Conservation (phyloP, 441 rosid genomes). For the Erysimum cheiri region DNA sequence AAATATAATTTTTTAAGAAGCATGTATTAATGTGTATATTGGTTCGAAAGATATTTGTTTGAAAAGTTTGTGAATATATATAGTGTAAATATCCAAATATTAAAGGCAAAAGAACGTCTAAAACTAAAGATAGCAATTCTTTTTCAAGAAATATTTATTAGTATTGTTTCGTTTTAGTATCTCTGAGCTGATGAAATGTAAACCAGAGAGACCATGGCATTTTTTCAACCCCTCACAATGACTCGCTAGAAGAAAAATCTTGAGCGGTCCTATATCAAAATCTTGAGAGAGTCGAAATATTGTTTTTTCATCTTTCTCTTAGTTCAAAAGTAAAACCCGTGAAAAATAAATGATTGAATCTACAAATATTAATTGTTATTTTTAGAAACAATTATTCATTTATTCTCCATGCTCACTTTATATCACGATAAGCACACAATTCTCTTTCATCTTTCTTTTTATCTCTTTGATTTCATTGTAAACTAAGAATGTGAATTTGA, state of each 20-base stretch:
- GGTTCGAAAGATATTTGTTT: conserved; percentile 4
- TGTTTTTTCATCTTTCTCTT: background rate
- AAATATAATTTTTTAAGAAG: background rate
- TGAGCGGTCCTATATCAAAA: conserved; percentile 14
- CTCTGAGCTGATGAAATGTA: background rate
- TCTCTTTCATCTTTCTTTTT: background rate
- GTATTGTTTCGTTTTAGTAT: background rate
- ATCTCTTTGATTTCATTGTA: background rate
- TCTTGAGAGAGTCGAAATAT: too few relatives aligned
- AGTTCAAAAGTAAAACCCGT: background rate
- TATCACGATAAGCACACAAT: conserved; percentile 33
- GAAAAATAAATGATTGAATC: background rate
- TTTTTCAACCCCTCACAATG: background rate
- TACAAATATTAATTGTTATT: conserved; percentile 1
- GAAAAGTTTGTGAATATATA: background rate
- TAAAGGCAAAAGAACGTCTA: conserved; percentile 1
- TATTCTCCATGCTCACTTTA: conserved; percentile 11
- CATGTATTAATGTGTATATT: background rate
- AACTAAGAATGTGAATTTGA: background rate
- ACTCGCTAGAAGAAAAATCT: conserved; percentile 1
- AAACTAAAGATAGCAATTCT: background rate
- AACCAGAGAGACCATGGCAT: background rate
- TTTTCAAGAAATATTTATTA: background rate
- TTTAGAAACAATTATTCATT: background rate
- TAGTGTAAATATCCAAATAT: background rate